These are phyloP conservation scores for Scutellaria galericulata DNA, from an alignment of 257 asterid species.

Conservation along the genomic window DNA sequence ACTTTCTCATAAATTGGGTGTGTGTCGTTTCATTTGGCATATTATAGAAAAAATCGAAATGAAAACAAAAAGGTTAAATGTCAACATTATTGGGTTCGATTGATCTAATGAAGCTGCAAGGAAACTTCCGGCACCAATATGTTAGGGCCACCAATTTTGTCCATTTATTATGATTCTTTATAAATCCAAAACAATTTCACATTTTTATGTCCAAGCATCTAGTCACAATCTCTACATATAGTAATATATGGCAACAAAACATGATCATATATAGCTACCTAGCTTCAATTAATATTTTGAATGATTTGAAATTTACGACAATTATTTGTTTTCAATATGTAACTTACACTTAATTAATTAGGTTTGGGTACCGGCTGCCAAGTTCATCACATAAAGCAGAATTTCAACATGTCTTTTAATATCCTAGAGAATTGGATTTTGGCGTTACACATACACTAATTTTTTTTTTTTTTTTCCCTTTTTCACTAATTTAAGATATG, in stretches of 20 bases:
- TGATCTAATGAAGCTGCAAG: constrained; percentile 36
- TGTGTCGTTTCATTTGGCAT: background rate
- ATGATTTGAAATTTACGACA: background rate
- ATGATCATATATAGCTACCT: background rate
- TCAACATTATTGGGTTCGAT: constrained; percentile 37
- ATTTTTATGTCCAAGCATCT: background rate
- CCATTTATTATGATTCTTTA: background rate
- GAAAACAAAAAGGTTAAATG: background rate
- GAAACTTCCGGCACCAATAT: constrained; percentile 41
- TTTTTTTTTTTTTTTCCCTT: too few relatives aligned
- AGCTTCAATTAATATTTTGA: background rate
- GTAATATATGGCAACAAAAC: background rate
- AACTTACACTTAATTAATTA: too few relatives aligned
- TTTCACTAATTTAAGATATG: too few relatives aligned
- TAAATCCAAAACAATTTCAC: constrained; percentile 1
- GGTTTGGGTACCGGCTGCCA: too few relatives aligned
- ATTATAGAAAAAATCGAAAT: background rate
- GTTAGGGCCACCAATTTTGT: constrained; percentile 43
- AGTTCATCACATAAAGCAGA: too few relatives aligned
- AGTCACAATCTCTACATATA: background rate
- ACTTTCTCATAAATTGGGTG: background rate
- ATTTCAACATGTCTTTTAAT: too few relatives aligned
- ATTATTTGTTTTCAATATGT: too few relatives aligned
- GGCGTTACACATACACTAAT: too few relatives aligned
- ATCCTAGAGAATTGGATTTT: too few relatives aligned